Evolutionary conservation across 306 rosid species (phyloP), one percentile per base, ranked within the genome.

Genomic region (Mimosa pudica): DNA sequence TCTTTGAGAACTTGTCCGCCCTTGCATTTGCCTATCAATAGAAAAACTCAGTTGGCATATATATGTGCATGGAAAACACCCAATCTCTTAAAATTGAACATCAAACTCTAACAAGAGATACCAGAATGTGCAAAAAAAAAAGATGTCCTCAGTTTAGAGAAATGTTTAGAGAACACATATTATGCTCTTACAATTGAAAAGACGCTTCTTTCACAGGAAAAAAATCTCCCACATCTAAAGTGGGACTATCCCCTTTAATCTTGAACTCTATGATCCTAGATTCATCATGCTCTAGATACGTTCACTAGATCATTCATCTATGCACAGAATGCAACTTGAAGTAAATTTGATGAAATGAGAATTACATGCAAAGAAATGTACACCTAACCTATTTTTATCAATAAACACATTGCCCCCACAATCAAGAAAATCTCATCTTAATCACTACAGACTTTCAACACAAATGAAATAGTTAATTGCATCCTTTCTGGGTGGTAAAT

Each of bases 21-120:
- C 89, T 42, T 84, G 88, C 63, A 62, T 68, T 77, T 45, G 70
- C 91, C 97, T 91, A 91, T 74, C 77, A 52, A 51, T 63, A 82
- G 66, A 67, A 61, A 77, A 60, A 20, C 62, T 54, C 71, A 68
- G 62, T 14, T 54, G 47, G 76, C 64, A 16, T 45, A 70, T 42
- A 64, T 66, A 75, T 86, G 44, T n/a, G 61, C 60, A 79, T 65
- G 75, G 16, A 74, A 70, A 69, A 48, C 58, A 45, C 58, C 70
- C 81, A 70, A 77, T 45, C 20, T 77, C 44, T 49, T 46, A 76
- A 49, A 48, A 72, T 71, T 45, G 71, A 32, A 49, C 10, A 72
- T 71, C 68, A 76, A 80, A 80, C 10, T 45, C 41, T 61, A 68
- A 10, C 51, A 58, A 71, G 17, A 69, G 73, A 69, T 44, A 10